Conservation (phyloP, 192 early-diverging fungal genomes). For the Coemansia sp. region DNA sequence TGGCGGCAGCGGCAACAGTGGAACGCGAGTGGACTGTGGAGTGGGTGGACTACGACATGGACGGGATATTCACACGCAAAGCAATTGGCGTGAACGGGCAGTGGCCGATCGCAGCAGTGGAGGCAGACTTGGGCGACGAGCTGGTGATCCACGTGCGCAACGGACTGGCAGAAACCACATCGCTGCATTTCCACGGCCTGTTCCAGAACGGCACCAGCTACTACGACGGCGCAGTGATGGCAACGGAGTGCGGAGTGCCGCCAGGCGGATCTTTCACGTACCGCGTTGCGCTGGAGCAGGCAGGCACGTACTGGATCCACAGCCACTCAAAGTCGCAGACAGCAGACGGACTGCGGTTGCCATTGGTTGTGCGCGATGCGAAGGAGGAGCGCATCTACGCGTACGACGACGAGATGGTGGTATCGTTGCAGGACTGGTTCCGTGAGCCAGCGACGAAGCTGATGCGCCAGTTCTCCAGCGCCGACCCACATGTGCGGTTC, state of each 20-base stretch:
- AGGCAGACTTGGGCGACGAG: constrained; percentile 27
- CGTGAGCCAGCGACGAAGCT: constrained; percentile 58
- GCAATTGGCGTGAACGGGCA: constrained; percentile 66
- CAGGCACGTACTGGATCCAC: constrained; percentile 85
- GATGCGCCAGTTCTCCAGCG: constrained; percentile 60
- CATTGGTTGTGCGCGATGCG: constrained; percentile 64
- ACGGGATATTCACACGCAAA: constrained; percentile 60
- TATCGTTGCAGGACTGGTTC: constrained; percentile 75
- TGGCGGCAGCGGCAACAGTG: constrained; percentile 30
- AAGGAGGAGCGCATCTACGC: constrained; percentile 32
- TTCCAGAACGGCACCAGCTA: constrained; percentile 73
- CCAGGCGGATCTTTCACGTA: constrained; percentile 67
- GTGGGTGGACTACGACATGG: constrained; percentile 58
- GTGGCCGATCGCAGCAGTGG: constrained; percentile 59
- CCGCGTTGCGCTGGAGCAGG: constrained; percentile 61
- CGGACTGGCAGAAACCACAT: constrained; percentile 60
- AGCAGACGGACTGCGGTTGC: constrained; percentile 72
- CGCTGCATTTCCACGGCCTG: constrained; percentile 74
- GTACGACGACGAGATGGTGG: constrained; percentile 69
- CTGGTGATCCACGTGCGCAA: constrained; percentile 53
- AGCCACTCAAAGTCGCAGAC: constrained; percentile 69
- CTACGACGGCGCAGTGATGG: constrained; percentile 67
- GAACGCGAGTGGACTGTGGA: constrained; percentile 65
- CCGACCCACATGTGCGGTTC: constrained; percentile 37
- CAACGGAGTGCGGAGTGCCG: constrained; percentile 75